These are phyloP conservation scores for Xylariaceae sp. DNA, from an alignment of 2,329 filamentous ascomycete genomes.

Conservation along the genomic window DNA sequence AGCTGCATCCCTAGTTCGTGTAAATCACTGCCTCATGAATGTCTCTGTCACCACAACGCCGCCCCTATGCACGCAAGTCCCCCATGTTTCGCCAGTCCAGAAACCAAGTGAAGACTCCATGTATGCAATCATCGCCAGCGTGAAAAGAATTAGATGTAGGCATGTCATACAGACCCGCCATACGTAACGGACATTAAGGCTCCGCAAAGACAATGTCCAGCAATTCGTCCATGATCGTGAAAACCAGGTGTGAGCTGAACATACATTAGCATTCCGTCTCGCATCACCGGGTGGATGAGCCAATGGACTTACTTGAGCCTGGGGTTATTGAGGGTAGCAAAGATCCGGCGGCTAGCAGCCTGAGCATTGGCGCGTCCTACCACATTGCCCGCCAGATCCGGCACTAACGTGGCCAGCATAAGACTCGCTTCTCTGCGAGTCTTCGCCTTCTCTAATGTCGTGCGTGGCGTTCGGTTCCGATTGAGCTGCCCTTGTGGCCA, in stretches of 20 bases:
- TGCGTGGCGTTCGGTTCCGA: slow-evolving; percentile 51
- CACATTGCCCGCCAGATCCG: slow-evolving; percentile 86
- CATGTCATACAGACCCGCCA: neutral
- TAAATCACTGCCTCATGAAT: slow-evolving; percentile 6
- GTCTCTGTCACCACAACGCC: slow-evolving; percentile 13
- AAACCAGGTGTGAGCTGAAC: slow-evolving; percentile 61
- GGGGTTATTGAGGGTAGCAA: slow-evolving; percentile 87
- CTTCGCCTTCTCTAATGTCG: slow-evolving; percentile 66
- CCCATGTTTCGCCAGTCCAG: neutral
- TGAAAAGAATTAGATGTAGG: neutral
- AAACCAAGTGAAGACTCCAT: slow-evolving; percentile 13
- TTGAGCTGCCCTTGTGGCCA: slow-evolving; percentile 68
- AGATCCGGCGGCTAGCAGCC: slow-evolving; percentile 79
- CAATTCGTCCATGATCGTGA: slow-evolving; percentile 67
- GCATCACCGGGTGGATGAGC: neutral
- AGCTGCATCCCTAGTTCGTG: neutral
- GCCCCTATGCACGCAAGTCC: slow-evolving; percentile 13
- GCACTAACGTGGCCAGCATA: slow-evolving; percentile 82
- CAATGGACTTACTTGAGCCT: slow-evolving; percentile 68
- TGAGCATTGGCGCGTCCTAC: slow-evolving; percentile 90
- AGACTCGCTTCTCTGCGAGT: slow-evolving; percentile 82
- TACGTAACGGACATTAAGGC: slow-evolving; percentile 10
- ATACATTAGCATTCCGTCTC: slow-evolving; percentile 20
- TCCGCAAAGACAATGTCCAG: slow-evolving; percentile 59
- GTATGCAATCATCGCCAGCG: slow-evolving; percentile 18